Base-by-base conservation (phyloP, 805 yeast species). In the Candida rishiriensis region DNA sequence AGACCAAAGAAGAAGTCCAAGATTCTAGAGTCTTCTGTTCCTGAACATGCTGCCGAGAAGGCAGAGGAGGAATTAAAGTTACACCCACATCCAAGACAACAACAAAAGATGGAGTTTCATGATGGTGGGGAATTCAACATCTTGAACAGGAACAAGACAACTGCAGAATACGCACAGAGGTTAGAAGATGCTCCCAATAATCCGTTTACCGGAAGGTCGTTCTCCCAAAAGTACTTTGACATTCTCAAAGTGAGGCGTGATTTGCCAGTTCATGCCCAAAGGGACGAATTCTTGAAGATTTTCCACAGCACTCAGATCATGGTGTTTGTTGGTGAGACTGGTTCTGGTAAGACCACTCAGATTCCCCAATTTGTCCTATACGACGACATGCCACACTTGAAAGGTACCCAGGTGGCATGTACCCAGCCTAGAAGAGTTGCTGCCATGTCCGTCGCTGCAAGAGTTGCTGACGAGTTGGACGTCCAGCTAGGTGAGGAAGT, bases 281-380 rank as follows among this genome's bases (percentile, higher is more conserved):
- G 98, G 62, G 85, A 80, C 42, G 96, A 91, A 66, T 93, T 93
- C 63, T 74, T 93, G 46, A 73, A 76, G 51, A 80, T 87, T 46
- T 93, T 85, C 67, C 98, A 91, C 51, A 69, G 76, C 16, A 81
- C 91, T 33, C 99, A 91, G 68, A 86, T 91, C 61, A 85, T 93
- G 95, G 98, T 91, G 32, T 88, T 93, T 66, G 98, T 93, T 41
- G 99, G 99, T 72, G 99, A 91, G 64, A 91, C 99, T 5, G 99
- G 99, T 71, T 88, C 97, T 29, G 99, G 99, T 78, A 91, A 91
- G 67, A 91, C 98, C 21, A 91, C 99, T 1, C 99, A 91, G 70
- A 90, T 91, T 51, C 98, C 99, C 3, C 99, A 91, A 68, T 93
- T 90, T 67, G 97, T 91, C 17, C 70, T 83, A 40, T 88, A 79